Evolutionary conservation across 2,329 filamentous ascomycete species (phyloP).

Genomic region (Apiospora rasikravindrae): DNA sequence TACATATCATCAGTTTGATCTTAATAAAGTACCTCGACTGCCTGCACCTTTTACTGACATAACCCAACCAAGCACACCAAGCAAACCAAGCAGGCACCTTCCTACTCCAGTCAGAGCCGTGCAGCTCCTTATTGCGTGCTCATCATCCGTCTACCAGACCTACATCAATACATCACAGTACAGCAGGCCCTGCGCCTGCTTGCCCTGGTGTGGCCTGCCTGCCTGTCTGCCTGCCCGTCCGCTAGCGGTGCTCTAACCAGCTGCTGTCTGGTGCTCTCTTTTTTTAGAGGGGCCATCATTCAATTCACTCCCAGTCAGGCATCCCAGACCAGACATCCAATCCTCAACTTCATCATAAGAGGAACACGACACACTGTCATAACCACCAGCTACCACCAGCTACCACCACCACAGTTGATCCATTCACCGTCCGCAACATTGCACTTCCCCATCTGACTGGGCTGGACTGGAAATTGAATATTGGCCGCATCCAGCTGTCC

Average conservation of each 20-base stretch:
- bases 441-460: not conserved
- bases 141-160: not conserved
- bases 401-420: not conserved
- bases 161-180: not conserved
- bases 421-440: conserved; percentile 6
- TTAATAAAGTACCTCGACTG: conserved; percentile 10
- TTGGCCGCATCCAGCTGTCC: conserved; percentile 8
- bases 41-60: conserved; percentile 15
- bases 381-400: not conserved
- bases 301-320: conserved; percentile 1
- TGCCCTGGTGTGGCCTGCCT: not conserved
- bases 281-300: conserved; percentile 4
- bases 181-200: not conserved
- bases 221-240: not conserved
- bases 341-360: conserved; percentile 15
- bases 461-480: not conserved
- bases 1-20: conserved; percentile 7
- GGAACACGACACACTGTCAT: conserved; percentile 7
- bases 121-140: conserved; percentile 14
- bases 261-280: not conserved
- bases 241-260: conserved; percentile 12
- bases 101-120: conserved; percentile 6
- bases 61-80: conserved; percentile 5
- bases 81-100: conserved; percentile 11
- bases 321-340: not conserved